Evolutionary conservation across 1,284 basidiomycete species (phyloP).

Genomic region (Cutaneotrichosporon sp.): DNA sequence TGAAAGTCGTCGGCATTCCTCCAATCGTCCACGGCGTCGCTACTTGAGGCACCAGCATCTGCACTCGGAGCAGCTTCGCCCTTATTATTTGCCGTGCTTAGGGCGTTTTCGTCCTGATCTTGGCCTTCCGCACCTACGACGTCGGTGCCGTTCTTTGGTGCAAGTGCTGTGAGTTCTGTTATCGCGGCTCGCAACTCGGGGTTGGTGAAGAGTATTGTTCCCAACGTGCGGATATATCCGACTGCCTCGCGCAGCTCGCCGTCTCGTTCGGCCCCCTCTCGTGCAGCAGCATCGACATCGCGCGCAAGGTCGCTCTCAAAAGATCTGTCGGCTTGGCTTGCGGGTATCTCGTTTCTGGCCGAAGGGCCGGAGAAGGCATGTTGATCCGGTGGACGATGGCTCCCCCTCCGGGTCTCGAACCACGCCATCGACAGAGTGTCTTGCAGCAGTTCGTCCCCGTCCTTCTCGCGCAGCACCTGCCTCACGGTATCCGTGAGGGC

Average conservation of each 20-base stretch:
- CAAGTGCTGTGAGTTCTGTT: constrained; percentile 5
- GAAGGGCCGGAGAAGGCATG: background rate
- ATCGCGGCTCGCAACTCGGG: constrained; percentile 14
- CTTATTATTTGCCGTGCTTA: background rate
- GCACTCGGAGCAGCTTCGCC: background rate
- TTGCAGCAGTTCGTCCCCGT: constrained; percentile 23
- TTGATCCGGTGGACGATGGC: background rate
- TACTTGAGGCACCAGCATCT: background rate
- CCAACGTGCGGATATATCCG: constrained; percentile 13
- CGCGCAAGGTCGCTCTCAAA: background rate
- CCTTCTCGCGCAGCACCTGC: constrained; percentile 17
- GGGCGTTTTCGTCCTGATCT: background rate
- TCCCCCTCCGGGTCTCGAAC: constrained; percentile 5
- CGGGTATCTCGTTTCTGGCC: background rate
- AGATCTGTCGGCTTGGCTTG: background rate
- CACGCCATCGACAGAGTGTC: constrained; percentile 16
- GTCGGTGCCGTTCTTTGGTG: constrained; percentile 1
- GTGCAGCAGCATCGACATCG: background rate
- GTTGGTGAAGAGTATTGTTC: constrained; percentile 17
- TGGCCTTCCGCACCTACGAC: background rate
- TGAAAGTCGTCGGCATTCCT: background rate
- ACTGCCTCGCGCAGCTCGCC: background rate
- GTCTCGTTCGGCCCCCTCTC: background rate
- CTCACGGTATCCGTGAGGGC: constrained; percentile 10
- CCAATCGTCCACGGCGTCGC: background rate